Evolutionary conservation across 768 basidiomycete species (phyloP).

Genomic region (Suillus subalutaceus): DNA sequence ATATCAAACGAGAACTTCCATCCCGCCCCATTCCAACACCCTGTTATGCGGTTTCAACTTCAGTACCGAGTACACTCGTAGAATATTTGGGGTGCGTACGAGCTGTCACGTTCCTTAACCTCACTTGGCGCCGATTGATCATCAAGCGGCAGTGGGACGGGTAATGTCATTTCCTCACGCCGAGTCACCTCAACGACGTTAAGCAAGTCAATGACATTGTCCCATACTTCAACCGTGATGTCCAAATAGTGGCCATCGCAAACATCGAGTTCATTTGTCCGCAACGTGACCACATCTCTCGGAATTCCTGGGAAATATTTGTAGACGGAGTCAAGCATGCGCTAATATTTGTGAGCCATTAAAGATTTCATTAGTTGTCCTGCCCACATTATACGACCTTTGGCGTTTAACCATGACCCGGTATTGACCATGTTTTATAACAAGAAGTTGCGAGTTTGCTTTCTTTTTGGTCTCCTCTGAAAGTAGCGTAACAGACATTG

Average conservation of each 20-base stretch:
- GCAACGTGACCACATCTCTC: not conserved
- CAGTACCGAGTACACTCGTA: not conserved
- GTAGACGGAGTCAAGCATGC: not conserved
- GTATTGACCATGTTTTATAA: not conserved
- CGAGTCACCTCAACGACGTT: not conserved
- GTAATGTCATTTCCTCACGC: not conserved
- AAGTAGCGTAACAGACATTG: not conserved
- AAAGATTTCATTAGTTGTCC: not conserved
- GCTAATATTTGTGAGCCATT: not conserved
- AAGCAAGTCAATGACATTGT: not conserved
- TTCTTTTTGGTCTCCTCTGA: not conserved
- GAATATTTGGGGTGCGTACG: not conserved
- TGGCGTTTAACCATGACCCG: not conserved
- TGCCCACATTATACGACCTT: not conserved
- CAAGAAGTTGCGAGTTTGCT: not conserved
- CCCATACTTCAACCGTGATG: not conserved
- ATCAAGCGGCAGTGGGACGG: too few relatives aligned
- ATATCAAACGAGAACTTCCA: not conserved
- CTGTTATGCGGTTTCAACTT: not conserved
- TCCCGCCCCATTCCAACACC: not conserved
- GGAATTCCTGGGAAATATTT: not conserved
- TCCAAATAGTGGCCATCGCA: not conserved
- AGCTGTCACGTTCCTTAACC: not conserved
- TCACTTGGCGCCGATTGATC: not conserved
- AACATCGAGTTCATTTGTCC: not conserved